A percentile compares a stretch with the other conserved stretches of the same genome.
Conservation (phyloP, 768 basidiomycete genomes). For the Rhizopogon vesiculosus region DNA sequence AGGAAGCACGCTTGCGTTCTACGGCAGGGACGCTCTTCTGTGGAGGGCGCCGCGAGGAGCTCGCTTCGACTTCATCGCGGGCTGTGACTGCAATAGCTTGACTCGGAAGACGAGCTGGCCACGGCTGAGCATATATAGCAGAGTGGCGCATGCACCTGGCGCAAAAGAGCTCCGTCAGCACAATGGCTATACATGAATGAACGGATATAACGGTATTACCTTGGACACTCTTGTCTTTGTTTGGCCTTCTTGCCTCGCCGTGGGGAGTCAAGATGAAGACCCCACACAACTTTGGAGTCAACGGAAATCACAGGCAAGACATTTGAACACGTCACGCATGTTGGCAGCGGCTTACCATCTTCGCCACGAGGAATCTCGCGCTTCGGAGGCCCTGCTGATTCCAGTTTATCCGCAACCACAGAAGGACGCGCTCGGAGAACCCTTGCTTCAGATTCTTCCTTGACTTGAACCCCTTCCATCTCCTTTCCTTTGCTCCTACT, state of each 20-base stretch:
- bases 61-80: conserved; percentile 37
- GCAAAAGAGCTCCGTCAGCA: conserved; percentile 9
- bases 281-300: conserved; percentile 74
- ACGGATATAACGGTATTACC: conserved; percentile 39
- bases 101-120: conserved; percentile 59
- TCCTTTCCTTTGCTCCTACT: conserved; percentile 31
- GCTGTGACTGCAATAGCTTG: conserved; percentile 38
- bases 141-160: conserved; percentile 73
- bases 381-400: conserved; percentile 34
- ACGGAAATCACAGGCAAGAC: conserved; percentile 74
- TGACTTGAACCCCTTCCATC: conserved; percentile 38
- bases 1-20: conserved; percentile 51
- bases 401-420: conserved; percentile 29
- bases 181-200: conserved; percentile 12
- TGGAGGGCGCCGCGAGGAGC: conserved; percentile 41
- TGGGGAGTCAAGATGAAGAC: conserved; percentile 47
- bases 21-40: conserved; percentile 45
- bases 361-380: conserved; percentile 47
- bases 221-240: conserved; percentile 65
- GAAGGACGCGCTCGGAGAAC: conserved; percentile 46
- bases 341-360: conserved; percentile 65
- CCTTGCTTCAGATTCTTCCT: conserved; percentile 47
- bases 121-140: conserved; percentile 67
- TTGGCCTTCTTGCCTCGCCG: conserved; percentile 51
- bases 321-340: conserved; percentile 67